Evolutionary conservation across 345 rosid genomes (phyloP).

Genomic region (Arabidopsis suecica): DNA sequence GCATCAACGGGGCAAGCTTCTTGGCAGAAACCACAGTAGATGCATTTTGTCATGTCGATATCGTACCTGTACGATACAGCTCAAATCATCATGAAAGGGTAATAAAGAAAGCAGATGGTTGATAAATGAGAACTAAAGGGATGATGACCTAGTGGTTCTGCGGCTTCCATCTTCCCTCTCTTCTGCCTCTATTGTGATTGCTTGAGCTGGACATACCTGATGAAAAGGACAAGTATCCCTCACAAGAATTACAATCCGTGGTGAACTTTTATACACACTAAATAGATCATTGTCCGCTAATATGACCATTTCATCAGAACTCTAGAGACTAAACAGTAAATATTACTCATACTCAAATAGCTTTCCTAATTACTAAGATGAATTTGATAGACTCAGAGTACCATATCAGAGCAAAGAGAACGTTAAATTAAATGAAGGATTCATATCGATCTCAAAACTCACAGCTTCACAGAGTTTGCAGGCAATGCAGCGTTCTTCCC

Average conservation of each 20-base stretch:
- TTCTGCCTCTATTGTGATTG: constrained; percentile 97
- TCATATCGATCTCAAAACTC: constrained; percentile 42
- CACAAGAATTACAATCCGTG: constrained; percentile 15
- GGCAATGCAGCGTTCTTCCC: constrained; percentile 99
- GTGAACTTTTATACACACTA: background rate
- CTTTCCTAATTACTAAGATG: constrained; percentile 1
- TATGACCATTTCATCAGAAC: constrained; percentile 8
- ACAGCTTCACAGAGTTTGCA: constrained; percentile 99
- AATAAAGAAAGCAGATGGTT: background rate
- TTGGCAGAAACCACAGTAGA: constrained; percentile 98
- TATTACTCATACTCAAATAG: constrained; percentile 9
- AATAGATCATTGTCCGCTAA: background rate
- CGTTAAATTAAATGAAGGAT: background rate
- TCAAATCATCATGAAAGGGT: constrained; percentile 8
- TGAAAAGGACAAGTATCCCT: constrained; percentile 27
- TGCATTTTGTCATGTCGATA: constrained; percentile 98
- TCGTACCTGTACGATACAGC: constrained; percentile 64
- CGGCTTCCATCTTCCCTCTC: constrained; percentile 99
- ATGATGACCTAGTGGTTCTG: constrained; percentile 85
- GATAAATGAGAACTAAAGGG: background rate
- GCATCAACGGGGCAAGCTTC: constrained; percentile 99
- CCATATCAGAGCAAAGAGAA: background rate
- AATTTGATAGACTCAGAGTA: background rate
- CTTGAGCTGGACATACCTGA: constrained; percentile 96
- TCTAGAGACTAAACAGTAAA: constrained; percentile 1